Percentiles rank a stretch among this genome's conserved stretches.
These are phyloP conservation scores for Stramenopiles sp. DNA, from an alignment of 352 stramenopile genomes.

Conservation along the genomic window DNA sequence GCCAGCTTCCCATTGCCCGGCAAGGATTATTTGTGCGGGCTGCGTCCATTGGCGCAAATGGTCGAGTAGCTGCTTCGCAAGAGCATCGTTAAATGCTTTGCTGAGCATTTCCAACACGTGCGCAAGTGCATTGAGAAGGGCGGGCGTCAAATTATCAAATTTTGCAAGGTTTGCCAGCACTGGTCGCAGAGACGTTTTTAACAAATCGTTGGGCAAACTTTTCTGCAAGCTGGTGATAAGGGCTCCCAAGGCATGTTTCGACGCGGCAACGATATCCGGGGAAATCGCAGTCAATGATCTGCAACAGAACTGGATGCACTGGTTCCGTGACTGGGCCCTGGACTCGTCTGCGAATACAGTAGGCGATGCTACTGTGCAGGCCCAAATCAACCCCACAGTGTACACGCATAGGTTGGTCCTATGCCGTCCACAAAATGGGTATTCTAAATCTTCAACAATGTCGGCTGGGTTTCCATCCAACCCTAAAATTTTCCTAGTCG, in stretches of 20 bases:
- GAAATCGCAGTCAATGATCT: neutral
- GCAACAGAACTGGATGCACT: neutral
- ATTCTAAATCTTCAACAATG: neutral
- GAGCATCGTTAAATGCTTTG: constrained; percentile 89
- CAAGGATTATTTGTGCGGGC: constrained; percentile 63
- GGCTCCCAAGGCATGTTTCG: neutral
- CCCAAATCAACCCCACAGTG: neutral
- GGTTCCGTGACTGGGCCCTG: neutral
- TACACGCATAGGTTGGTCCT: neutral
- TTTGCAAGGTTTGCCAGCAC: constrained; percentile 87
- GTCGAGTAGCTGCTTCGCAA: constrained; percentile 89
- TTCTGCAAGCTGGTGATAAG: constrained; percentile 27
- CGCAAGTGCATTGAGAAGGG: constrained; percentile 73
- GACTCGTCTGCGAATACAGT: neutral
- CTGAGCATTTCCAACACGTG: constrained; percentile 74
- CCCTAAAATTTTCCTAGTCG: neutral
- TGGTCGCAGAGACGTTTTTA: constrained; percentile 81
- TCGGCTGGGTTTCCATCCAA: neutral
- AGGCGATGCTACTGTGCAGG: neutral
- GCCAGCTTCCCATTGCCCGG: constrained; percentile 64
- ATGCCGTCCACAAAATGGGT: neutral
- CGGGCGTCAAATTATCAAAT: constrained; percentile 83
- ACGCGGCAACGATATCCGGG: neutral
- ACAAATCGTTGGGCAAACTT: constrained; percentile 72
- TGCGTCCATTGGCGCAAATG: constrained; percentile 80